Percentiles rank a stretch among this genome's conserved stretches.
phyloP scores from a whole-genome alignment of 768 basidiomycete genomes.

The Chalciporus sphaerocephalus region DNA sequence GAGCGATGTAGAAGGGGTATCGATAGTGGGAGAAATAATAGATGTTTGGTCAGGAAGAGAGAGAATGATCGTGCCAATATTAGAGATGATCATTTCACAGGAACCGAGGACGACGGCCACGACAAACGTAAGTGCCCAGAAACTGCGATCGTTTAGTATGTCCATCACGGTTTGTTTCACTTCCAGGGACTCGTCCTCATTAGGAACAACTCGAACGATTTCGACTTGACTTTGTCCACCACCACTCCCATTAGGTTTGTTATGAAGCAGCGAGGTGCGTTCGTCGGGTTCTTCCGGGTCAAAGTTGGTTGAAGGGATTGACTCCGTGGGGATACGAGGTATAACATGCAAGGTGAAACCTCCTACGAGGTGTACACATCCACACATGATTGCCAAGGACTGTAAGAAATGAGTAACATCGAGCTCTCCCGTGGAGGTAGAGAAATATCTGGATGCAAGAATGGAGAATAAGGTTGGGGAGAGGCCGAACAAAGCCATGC shows the following conservation, averaged over 20 bases:
- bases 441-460: conserved; percentile 61
- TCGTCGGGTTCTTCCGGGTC: conserved; percentile 27
- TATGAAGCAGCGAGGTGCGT: conserved; percentile 28
- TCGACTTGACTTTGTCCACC: conserved; percentile 12
- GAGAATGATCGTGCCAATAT: conserved; percentile 71
- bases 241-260: conserved; percentile 15
- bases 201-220: conserved; percentile 22
- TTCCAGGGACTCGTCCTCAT: conserved; percentile 19
- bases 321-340: conserved; percentile 10
- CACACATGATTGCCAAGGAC: conserved; percentile 55
- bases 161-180: conserved; percentile 32
- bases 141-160: conserved; percentile 51
- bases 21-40: conserved; percentile 2
- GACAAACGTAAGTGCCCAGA: conserved; percentile 59
- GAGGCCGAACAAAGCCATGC: conserved; percentile 74
- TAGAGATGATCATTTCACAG: conserved; percentile 79
- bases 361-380: conserved; percentile 51
- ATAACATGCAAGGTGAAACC: conserved; percentile 39
- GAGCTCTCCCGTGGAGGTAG: conserved; percentile 39
- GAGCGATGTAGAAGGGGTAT: conserved; percentile 28
- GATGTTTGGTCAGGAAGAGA: conserved; percentile 45
- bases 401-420: conserved; percentile 48
- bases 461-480: conserved; percentile 72
- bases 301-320: neutral
- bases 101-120: conserved; percentile 58